These are phyloP conservation scores for Nidula microcarpa DNA, from an alignment of 768 basidiomycete species.

Conservation along the genomic window DNA sequence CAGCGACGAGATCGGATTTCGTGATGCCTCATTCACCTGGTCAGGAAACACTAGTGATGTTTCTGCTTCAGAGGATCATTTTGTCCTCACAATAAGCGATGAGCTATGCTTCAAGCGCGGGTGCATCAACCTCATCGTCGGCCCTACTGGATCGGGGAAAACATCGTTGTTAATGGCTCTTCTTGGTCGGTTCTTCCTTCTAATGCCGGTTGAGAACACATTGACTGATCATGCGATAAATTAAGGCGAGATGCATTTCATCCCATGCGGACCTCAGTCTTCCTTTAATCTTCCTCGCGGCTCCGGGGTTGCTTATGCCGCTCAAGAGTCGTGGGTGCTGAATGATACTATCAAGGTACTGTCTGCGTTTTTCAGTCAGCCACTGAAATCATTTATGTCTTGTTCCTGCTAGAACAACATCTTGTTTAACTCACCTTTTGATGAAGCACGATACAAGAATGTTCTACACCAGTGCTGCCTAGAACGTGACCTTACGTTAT, in stretches of 20 bases:
- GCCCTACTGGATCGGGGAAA: conserved; percentile 60
- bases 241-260: conserved; percentile 59
- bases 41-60: conserved; percentile 26
- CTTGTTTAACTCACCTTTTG: conserved; percentile 69
- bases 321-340: conserved; percentile 81
- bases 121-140: conserved; percentile 51
- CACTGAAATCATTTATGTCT: neutral
- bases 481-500: conserved; percentile 64
- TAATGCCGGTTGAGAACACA: neutral
- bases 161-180: conserved; percentile 67
- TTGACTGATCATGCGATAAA: neutral
- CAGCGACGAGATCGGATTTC: conserved; percentile 42
- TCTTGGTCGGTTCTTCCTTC: conserved; percentile 28
- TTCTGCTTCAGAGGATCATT: conserved; percentile 42
- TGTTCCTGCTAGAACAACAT: conserved; percentile 57
- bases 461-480: conserved; percentile 74
- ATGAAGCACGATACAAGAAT: conserved; percentile 74
- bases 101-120: conserved; percentile 52
- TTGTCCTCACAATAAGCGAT: conserved; percentile 46
- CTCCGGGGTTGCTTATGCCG: conserved; percentile 70
- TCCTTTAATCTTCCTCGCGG: conserved; percentile 65
- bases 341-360: conserved; percentile 57
- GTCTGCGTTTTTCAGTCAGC: neutral
- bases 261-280: conserved; percentile 44
- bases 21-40: conserved; percentile 57